Conservation (phyloP, 1,284 basidiomycete genomes). For the Melampsora abietis-canadensis region DNA sequence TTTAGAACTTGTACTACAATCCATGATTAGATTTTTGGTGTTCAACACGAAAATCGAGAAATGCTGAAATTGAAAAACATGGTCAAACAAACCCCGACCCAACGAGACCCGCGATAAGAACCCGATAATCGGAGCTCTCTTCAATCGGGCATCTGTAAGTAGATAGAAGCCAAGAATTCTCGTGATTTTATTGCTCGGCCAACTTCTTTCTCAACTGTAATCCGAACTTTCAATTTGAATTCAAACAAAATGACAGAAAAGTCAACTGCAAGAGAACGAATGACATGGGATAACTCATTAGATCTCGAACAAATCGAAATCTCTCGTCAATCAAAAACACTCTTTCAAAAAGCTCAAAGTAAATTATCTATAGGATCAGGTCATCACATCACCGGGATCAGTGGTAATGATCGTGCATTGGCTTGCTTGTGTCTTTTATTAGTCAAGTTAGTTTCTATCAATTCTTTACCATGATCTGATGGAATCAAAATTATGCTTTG, state of each 20-base stretch:
- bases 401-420: conserved; percentile 29
- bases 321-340: conserved; percentile 5
- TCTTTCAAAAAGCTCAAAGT: conserved; percentile 16
- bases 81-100: not conserved
- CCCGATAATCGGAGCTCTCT: too few relatives aligned
- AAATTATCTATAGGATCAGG: conserved; percentile 23
- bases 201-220: too few relatives aligned
- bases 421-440: conserved; percentile 34
- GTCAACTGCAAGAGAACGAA: not conserved
- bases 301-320: conserved; percentile 12
- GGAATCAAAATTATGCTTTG: not conserved
- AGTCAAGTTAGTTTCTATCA: conserved; percentile 13
- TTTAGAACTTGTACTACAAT: too few relatives aligned
- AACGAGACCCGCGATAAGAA: too few relatives aligned
- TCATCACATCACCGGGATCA: conserved; percentile 18
- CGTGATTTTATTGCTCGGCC: too few relatives aligned
- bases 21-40: too few relatives aligned
- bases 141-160: too few relatives aligned
- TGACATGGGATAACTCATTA: conserved; percentile 26
- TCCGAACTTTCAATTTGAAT: too few relatives aligned
- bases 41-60: not conserved
- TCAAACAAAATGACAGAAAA: not conserved
- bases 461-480: not conserved
- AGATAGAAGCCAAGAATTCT: too few relatives aligned
- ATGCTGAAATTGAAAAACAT: not conserved